Evolutionary conservation across 495 filamentous ascomycete genomes (phyloP), one percentile per base, ranked within the genome.

Genomic region (Hyaloscypha bicolor): DNA sequence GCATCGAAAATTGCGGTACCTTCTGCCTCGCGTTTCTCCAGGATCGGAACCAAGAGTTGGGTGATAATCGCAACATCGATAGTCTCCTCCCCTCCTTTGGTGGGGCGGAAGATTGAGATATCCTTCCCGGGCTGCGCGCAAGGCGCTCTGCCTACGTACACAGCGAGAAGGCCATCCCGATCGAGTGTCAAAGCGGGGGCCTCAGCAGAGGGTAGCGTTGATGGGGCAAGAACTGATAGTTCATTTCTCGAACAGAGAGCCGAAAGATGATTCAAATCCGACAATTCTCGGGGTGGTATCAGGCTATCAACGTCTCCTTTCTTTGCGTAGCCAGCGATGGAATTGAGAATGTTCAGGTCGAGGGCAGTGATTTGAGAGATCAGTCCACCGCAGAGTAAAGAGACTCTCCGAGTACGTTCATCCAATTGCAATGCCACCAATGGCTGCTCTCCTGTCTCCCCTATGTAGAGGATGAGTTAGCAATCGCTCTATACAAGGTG

Each of bases 1-100:
- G 69, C 70, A 56, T 76, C 74, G 60, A 78, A 76, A 5, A 74
- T 55, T 39, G 66, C 65, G 6, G 73, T 77, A 3, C 76, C 76
- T 53, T 78, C 73, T 39, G 69, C 65, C 21, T 71, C 68, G 8
- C 72, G 68, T 30, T 63, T 62, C 39, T 71, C 48, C 22, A 76
- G 64, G 30, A 76, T 74, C 11, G 73, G 71, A 3, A 66, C 64
- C 11, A 78, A 55, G 6, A 71, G 55, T 60, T 77, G 76, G 19
- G 72, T 73, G 30, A 77, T 12, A 8, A 37, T 37, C 6, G 35
- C 35, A 12, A 37, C 72, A 63, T 78, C 73, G 11, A 75, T 60
- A 53, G 48, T 62, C 65, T 69, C 70, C 37, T 71, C 73, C 3
- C 68, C 73, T 22, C 66, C 66, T 22, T 62, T 48, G 14, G 58